These are phyloP conservation scores for Oryza punctata DNA, from an alignment of 176 grass and related monocot species.

Conservation along the genomic window DNA sequence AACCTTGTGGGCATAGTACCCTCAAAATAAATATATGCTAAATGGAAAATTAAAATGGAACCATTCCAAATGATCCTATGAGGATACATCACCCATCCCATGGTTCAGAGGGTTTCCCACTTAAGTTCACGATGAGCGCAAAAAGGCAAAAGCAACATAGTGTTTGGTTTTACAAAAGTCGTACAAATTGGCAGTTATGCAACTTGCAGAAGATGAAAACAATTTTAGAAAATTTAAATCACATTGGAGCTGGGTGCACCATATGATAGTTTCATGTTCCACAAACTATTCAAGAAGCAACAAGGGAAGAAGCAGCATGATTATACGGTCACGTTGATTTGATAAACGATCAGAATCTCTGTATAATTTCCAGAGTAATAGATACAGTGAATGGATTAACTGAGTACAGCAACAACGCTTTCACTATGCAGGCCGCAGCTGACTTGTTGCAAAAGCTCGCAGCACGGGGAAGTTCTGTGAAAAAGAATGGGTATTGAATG, in stretches of 20 bases:
- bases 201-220: neutral
- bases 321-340: constrained; percentile 1
- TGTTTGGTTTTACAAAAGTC: neutral
- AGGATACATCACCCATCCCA: neutral
- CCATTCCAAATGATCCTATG: neutral
- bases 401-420: constrained; percentile 31
- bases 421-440: constrained; percentile 31
- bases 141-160: neutral
- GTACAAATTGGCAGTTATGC: neutral
- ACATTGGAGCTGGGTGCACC: neutral
- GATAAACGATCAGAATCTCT: constrained; percentile 4
- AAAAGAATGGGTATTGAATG: constrained; percentile 16
- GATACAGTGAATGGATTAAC: constrained; percentile 24
- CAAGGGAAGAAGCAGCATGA: neutral
- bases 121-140: neutral
- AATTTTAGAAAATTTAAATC: neutral
- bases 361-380: constrained; percentile 28
- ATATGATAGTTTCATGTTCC: neutral
- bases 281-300: neutral
- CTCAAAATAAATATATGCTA: too few relatives aligned
- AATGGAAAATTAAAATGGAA: neutral
- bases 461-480: constrained; percentile 12
- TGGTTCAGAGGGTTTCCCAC: neutral
- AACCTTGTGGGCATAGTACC: too few relatives aligned
- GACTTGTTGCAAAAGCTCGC: constrained; percentile 35